Evolutionary conservation across 345 rosid species (phyloP).

Genomic region (Eutrema heterophyllum): DNA sequence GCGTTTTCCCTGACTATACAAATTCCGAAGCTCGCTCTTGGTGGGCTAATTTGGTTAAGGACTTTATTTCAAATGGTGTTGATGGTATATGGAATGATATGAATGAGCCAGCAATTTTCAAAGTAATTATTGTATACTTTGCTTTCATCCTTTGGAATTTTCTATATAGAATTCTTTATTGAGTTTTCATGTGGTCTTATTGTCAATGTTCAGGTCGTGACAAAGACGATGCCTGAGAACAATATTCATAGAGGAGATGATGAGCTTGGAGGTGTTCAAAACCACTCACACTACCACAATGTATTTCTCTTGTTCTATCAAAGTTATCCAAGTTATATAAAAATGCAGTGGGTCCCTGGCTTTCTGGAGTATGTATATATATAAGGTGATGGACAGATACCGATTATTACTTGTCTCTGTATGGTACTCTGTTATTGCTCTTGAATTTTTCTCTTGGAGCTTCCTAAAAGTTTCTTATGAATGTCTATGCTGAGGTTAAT

Average conservation of each 20-base stretch:
- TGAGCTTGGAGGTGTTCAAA: conserved; percentile 79
- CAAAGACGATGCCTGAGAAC: conserved; percentile 90
- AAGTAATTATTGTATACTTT: conserved; percentile 39
- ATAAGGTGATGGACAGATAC: background rate
- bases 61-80: conserved; percentile 72
- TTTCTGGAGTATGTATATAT: background rate
- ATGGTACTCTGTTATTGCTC: background rate
- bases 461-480: background rate
- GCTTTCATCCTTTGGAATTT: background rate
- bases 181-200: background rate
- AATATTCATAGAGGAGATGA: conserved; percentile 75
- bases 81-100: conserved; percentile 99
- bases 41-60: conserved; percentile 85
- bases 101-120: conserved; percentile 91
- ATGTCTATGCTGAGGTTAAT: background rate
- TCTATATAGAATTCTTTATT: conserved; percentile 14
- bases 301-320: conserved; percentile 36
- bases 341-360: background rate
- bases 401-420: background rate
- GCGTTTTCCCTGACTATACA: conserved; percentile 87
- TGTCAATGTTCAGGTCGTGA: conserved; percentile 48
- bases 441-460: background rate
- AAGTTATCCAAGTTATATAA: background rate
- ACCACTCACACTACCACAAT: conserved; percentile 85
- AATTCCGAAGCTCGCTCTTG: conserved; percentile 69